phyloP scores from a whole-genome alignment of 2,329 filamentous ascomycete genomes.

The Canariomyces notabilis region DNA sequence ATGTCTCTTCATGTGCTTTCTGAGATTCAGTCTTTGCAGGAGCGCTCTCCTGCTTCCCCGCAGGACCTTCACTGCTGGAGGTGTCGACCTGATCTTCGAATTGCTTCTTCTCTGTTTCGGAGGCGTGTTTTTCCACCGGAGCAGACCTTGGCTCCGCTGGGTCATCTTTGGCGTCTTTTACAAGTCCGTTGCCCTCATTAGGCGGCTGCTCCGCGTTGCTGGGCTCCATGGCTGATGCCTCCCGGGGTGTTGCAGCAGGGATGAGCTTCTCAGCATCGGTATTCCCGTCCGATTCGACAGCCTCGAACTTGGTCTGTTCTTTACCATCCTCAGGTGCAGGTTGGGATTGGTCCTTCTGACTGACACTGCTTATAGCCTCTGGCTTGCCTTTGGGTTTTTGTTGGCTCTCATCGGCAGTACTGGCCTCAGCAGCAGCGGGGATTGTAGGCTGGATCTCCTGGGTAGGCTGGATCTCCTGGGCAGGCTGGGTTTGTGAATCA shows the following conservation, averaged over 20 bases:
- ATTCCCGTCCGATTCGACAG: neutral
- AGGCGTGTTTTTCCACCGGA: neutral
- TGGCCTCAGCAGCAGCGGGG: too few relatives aligned
- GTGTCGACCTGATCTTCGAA: too few relatives aligned
- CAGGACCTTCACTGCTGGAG: too few relatives aligned
- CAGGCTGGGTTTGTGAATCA: too few relatives aligned
- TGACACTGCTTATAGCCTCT: neutral
- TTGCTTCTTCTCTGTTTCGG: too few relatives aligned
- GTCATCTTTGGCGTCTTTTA: neutral
- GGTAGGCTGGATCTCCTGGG: too few relatives aligned
- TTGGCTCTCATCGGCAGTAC: neutral
- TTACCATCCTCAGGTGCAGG: neutral
- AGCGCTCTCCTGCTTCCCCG: too few relatives aligned
- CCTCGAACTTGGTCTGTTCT: neutral
- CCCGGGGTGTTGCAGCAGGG: conserved; percentile 7
- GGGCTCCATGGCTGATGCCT: neutral
- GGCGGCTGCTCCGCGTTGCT: neutral
- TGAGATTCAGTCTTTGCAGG: too few relatives aligned
- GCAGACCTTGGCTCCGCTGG: neutral
- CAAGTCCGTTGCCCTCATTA: too few relatives aligned
- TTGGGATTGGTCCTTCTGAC: neutral
- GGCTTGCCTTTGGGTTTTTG: neutral
- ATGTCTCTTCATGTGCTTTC: too few relatives aligned
- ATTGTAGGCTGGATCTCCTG: too few relatives aligned
- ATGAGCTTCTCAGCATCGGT: conserved; percentile 11